Conservation (phyloP, 176 grass and related monocot species). For the Otatea glauca region DNA sequence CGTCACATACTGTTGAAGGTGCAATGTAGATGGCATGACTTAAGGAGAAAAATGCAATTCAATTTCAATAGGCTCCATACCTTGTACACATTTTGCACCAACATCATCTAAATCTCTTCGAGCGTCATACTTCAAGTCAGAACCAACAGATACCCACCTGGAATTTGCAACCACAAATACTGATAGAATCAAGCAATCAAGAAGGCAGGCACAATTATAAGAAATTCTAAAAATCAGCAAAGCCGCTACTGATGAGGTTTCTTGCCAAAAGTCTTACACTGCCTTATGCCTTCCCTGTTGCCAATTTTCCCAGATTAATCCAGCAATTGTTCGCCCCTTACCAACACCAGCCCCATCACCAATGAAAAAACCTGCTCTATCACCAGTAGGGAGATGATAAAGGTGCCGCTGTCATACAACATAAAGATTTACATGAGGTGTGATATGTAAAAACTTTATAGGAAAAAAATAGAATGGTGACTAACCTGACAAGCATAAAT, state of each 20-base stretch:
- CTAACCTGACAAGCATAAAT: constrained; percentile 98
- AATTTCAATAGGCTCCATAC: constrained; percentile 43
- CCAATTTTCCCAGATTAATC: constrained; percentile 99
- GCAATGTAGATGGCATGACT: constrained; percentile 25
- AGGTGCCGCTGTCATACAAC: constrained; percentile 75
- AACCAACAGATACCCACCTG: constrained; percentile 97
- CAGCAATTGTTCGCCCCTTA: constrained; percentile 98
- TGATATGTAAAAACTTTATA: constrained; percentile 21
- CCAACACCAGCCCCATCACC: constrained; percentile 99
- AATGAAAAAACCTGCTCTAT: constrained; percentile 97
- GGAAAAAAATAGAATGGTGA: constrained; percentile 40
- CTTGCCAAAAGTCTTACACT: constrained; percentile 67
- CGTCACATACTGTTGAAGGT: constrained; percentile 21
- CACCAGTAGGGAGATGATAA: constrained; percentile 83
- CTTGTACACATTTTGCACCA: constrained; percentile 89
- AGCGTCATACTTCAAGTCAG: constrained; percentile 95
- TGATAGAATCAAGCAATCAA: constrained; percentile 38
- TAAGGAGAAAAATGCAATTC: constrained; percentile 26
- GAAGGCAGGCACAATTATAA: not conserved
- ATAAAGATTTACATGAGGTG: constrained; percentile 46
- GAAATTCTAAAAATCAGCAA: constrained; percentile 4
- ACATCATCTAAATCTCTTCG: constrained; percentile 98
- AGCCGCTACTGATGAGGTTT: constrained; percentile 14
- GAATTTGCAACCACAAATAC: constrained; percentile 35
- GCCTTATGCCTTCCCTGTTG: constrained; percentile 88